Evolutionary conservation across 441 rosid species (phyloP).

Genomic region (Pelargonium citronellum): DNA sequence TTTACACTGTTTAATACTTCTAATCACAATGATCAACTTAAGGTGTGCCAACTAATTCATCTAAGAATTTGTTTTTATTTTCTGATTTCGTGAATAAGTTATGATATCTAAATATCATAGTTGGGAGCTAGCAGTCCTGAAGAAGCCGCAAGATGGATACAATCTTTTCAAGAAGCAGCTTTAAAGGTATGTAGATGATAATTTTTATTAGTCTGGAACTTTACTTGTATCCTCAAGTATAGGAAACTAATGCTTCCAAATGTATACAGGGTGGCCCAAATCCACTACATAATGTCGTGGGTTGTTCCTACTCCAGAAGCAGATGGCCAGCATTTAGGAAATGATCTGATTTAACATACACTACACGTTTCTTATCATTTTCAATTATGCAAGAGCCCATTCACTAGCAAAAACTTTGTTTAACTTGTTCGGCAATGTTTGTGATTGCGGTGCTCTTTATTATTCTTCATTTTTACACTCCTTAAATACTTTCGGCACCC

Average conservation of each 20-base stretch:
- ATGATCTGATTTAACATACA: conserved; percentile 12
- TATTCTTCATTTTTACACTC: conserved; percentile 11
- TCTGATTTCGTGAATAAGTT: conserved; percentile 29
- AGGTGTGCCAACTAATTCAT: conserved; percentile 52
- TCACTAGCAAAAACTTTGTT: no score
- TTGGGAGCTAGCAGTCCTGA: conserved; percentile 96
- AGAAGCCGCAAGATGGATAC: conserved; percentile 97
- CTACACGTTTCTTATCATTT: no score
- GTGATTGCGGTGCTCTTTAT: neutral
- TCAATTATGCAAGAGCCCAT: no score
- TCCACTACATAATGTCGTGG: conserved; percentile 37
- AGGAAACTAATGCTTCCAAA: conserved; percentile 27
- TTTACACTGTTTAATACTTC: conserved; percentile 85
- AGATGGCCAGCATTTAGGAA: conserved; percentile 70
- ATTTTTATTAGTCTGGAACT: conserved; percentile 10
- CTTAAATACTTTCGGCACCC: conserved; percentile 16
- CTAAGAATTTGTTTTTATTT: conserved; percentile 9
- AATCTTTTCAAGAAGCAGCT: conserved; percentile 67
- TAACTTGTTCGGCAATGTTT: no score
- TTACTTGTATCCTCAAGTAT: conserved; percentile 10
- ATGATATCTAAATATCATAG: conserved; percentile 40
- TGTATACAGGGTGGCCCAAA: conserved; percentile 49
- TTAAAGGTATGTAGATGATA: conserved; percentile 48
- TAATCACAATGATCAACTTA: conserved; percentile 87
- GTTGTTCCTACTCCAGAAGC: conserved; percentile 41